phyloP scores from a whole-genome alignment of 2,329 filamentous ascomycete genomes.

The Claviceps sp. region DNA sequence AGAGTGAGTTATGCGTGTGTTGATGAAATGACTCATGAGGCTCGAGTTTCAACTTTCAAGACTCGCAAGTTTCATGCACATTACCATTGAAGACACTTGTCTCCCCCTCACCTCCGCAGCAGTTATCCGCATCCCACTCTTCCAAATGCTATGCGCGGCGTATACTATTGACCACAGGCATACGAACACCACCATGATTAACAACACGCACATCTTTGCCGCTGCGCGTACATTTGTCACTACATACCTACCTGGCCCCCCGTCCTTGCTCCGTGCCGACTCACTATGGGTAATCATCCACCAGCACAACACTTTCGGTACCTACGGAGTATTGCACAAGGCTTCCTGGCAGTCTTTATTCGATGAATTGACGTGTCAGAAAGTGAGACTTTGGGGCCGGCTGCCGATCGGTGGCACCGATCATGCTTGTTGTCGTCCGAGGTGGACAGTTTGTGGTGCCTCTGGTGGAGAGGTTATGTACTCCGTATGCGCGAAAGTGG shows the following conservation, averaged over 20 bases:
- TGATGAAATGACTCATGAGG: no score
- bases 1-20: no score
- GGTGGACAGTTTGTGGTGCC: not conserved
- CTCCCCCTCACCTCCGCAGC: no score
- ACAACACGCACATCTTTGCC: not conserved
- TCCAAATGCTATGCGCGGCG: no score
- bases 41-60: no score
- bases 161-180: no score
- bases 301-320: not conserved
- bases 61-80: no score
- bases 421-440: not conserved
- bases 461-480: conserved; percentile 14
- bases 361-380: not conserved
- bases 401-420: not conserved
- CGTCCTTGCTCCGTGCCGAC: not conserved
- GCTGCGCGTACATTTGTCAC: not conserved
- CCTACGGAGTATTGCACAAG: not conserved
- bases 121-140: no score
- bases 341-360: not conserved
- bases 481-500: conserved; percentile 25
- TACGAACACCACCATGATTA: no score
- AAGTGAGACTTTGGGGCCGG: not conserved
- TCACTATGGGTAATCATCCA: not conserved
- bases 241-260: not conserved
- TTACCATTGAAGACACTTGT: no score